These are phyloP conservation scores for Bipolaris cookei DNA, from an alignment of 2,329 filamentous ascomycete genomes.

Conservation along the genomic window DNA sequence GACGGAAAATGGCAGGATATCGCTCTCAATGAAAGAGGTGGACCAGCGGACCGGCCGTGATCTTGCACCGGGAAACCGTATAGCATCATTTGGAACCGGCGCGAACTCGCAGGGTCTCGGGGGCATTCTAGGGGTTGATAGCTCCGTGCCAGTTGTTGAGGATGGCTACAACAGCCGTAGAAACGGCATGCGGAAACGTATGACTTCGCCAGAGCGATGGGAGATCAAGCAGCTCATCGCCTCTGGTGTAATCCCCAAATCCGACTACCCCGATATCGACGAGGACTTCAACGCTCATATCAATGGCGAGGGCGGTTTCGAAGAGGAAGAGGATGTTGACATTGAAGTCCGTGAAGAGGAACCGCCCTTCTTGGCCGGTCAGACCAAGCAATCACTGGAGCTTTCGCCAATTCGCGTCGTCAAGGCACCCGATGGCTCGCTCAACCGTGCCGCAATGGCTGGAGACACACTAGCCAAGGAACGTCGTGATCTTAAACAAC, in stretches of 20 bases:
- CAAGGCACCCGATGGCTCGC: constrained; percentile 96
- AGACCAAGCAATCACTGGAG: constrained; percentile 95
- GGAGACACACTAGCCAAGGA: constrained; percentile 89
- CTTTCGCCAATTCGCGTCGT: constrained; percentile 94
- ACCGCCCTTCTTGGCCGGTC: constrained; percentile 91
- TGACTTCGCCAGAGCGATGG: constrained; percentile 97
- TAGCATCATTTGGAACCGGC: constrained; percentile 70
- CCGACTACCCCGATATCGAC: constrained; percentile 92
- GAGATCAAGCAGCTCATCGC: constrained; percentile 97
- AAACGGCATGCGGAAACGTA: constrained; percentile 76
- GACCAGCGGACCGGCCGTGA: constrained; percentile 89
- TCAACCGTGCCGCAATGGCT: constrained; percentile 95
- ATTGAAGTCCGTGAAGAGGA: constrained; percentile 97
- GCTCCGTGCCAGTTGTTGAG: constrained; percentile 67
- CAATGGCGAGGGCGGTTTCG: constrained; percentile 83
- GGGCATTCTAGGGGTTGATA: constrained; percentile 59
- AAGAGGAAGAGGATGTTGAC: constrained; percentile 94
- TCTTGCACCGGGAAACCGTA: constrained; percentile 74
- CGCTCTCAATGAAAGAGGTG: constrained; percentile 95
- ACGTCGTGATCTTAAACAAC: constrained; percentile 83
- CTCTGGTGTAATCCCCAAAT: constrained; percentile 89
- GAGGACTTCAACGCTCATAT: constrained; percentile 91
- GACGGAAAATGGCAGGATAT: constrained; percentile 80
- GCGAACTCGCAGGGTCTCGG: constrained; percentile 87
- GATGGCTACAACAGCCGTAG: constrained; percentile 57